These are phyloP conservation scores for Hura crepitans DNA, from an alignment of 441 rosid species.

Conservation along the genomic window DNA sequence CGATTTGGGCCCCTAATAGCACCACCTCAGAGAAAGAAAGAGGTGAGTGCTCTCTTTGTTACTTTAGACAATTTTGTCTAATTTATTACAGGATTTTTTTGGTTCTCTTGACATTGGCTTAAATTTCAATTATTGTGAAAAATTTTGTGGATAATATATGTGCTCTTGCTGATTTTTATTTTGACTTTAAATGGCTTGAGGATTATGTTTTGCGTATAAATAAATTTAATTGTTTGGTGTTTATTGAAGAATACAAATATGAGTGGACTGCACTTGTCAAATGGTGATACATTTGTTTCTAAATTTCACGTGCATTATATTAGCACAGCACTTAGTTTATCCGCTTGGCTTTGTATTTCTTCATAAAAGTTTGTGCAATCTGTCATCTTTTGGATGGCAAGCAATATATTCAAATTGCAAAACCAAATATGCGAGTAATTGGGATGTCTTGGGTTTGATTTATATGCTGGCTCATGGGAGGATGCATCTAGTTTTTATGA, in stretches of 20 bases:
- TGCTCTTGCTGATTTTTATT: background rate
- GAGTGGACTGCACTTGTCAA: background rate
- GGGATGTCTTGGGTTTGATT: background rate
- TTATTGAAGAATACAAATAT: background rate
- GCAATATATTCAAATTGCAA: conserved; percentile 2
- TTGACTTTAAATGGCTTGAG: background rate
- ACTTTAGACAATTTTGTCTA: background rate
- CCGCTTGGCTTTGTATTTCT: conserved; percentile 5
- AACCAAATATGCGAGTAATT: background rate
- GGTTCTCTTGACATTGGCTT: background rate
- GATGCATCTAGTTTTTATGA: background rate
- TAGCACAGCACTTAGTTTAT: background rate
- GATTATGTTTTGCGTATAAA: background rate
- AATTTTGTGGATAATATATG: background rate
- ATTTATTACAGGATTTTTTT: background rate
- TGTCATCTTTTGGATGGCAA: background rate
- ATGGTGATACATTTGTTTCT: background rate
- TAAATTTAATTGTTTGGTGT: background rate
- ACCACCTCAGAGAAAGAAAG: conserved; percentile 73
- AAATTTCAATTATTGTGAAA: background rate
- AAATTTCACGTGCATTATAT: background rate
- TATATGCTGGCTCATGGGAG: background rate
- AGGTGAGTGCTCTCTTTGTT: conserved; percentile 41
- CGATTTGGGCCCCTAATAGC: conserved; percentile 65
- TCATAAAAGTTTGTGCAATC: background rate